These are phyloP conservation scores for Pelargonium nanum DNA, from an alignment of 345 rosid genomes.

Conservation along the genomic window DNA sequence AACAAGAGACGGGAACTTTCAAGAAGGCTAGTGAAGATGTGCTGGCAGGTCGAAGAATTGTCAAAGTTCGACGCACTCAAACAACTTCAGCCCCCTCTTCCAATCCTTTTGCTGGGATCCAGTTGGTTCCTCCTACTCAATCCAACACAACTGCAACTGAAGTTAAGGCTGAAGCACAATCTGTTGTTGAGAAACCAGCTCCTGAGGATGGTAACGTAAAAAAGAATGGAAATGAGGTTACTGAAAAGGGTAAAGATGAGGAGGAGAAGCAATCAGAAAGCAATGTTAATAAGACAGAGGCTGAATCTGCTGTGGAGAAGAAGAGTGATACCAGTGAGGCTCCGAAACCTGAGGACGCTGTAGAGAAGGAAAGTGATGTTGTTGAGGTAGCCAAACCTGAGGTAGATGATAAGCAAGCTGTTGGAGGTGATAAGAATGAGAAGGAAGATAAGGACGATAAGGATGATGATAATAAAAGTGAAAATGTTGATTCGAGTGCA, in stretches of 20 bases:
- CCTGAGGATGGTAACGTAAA: constrained; percentile 18
- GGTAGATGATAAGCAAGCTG: constrained; percentile 23
- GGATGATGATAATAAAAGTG: constrained; percentile 26
- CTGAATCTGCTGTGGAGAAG: constrained; percentile 12
- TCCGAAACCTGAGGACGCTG: too few species aligned
- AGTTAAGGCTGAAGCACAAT: constrained; percentile 16
- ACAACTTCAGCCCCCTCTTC: constrained; percentile 35
- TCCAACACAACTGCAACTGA: constrained; percentile 16
- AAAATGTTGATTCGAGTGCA: constrained; percentile 31
- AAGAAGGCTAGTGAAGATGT: constrained; percentile 88
- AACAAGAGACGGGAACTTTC: constrained; percentile 64
- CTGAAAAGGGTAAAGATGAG: constrained; percentile 14
- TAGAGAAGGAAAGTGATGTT: constrained; percentile 16
- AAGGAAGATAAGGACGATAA: constrained; percentile 31
- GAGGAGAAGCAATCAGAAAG: constrained; percentile 15
- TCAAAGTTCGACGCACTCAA: constrained; percentile 58
- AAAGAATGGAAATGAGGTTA: constrained; percentile 3
- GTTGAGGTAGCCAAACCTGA: constrained; percentile 28
- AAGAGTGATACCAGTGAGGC: too few species aligned
- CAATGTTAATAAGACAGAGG: constrained; percentile 4
- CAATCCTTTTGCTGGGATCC: constrained; percentile 82
- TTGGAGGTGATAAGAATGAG: constrained; percentile 27
- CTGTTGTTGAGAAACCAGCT: constrained; percentile 17
- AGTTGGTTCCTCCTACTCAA: constrained; percentile 41
- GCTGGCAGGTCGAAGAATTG: constrained; percentile 66